Percentiles rank a stretch among this genome's conserved stretches.
These are phyloP conservation scores for Ustilago sp. DNA, from an alignment of 1,284 basidiomycete genomes.

Conservation along the genomic window DNA sequence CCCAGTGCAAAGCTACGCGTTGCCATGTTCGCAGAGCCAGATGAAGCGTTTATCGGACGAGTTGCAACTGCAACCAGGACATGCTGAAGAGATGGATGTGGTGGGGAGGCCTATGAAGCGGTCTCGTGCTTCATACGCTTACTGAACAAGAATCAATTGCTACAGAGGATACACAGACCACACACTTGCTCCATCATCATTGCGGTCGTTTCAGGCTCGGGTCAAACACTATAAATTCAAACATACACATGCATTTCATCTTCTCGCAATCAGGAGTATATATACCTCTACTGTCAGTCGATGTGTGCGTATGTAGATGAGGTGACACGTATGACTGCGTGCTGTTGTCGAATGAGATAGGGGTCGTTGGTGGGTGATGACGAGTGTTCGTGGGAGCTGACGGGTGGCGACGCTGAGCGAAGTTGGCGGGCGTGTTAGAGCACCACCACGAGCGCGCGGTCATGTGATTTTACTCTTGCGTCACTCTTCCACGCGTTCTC, in stretches of 20 bases:
- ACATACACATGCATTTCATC: not conserved
- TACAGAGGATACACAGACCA: not conserved
- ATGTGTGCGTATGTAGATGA: too few relatives aligned
- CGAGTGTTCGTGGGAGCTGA: too few relatives aligned
- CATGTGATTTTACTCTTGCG: not conserved
- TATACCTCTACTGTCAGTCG: too few relatives aligned
- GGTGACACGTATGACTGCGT: too few relatives aligned
- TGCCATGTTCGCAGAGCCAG: conserved; percentile 21
- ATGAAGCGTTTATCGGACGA: conserved; percentile 27
- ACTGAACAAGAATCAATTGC: conserved; percentile 2
- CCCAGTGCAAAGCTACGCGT: not conserved
- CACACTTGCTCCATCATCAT: not conserved
- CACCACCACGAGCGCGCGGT: too few relatives aligned
- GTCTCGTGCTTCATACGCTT: conserved; percentile 39
- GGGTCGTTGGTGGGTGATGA: too few relatives aligned
- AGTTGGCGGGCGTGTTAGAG: too few relatives aligned
- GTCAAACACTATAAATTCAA: not conserved
- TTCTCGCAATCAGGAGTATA: not conserved
- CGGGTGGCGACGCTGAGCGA: too few relatives aligned
- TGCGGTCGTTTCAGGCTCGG: not conserved
- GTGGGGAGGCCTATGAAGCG: conserved; percentile 35
- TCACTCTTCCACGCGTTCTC: not conserved
- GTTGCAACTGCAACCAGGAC: conserved; percentile 30
- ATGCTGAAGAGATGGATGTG: conserved; percentile 24
- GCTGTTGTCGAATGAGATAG: too few relatives aligned